Evolutionary conservation across 2,329 filamentous ascomycete species (phyloP).

Genomic region (Bipolaris sorokiniana): DNA sequence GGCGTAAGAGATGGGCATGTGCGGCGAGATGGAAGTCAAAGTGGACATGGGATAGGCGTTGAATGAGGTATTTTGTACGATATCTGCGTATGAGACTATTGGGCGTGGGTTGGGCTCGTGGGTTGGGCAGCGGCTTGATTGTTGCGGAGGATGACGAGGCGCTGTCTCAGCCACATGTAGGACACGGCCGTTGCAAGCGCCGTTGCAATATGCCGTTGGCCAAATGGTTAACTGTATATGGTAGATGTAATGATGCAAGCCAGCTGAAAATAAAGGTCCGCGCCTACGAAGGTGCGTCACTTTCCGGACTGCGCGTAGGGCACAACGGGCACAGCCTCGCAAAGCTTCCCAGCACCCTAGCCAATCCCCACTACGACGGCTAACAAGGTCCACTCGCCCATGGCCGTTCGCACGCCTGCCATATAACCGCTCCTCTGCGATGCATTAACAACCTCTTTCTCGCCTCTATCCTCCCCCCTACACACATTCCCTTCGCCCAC

Average conservation of each 20-base stretch:
- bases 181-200: not conserved
- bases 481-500: conserved; percentile 1
- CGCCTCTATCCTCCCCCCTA: not conserved
- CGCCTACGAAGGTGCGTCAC: conserved; percentile 19
- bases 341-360: conserved; percentile 10
- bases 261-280: conserved; percentile 19
- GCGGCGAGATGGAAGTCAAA: not conserved
- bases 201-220: not conserved
- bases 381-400: conserved; percentile 28
- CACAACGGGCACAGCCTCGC: conserved; percentile 25
- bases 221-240: conserved; percentile 8
- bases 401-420: conserved; percentile 21
- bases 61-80: conserved; percentile 12
- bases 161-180: conserved; percentile 13
- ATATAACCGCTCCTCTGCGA: conserved; percentile 32
- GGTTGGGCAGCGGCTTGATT: conserved; percentile 26
- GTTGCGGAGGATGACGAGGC: not conserved
- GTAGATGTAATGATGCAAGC: conserved; percentile 6
- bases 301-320: conserved; percentile 11
- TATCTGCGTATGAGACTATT: conserved; percentile 25
- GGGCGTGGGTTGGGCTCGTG: conserved; percentile 23
- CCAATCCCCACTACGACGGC: conserved; percentile 26
- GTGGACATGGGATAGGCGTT: conserved; percentile 30
- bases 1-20: not conserved
- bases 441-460: conserved; percentile 6